Percentiles rank a stretch among this genome's conserved stretches.
phyloP scores from a whole-genome alignment of 164 flowering plant genomes.

The Sedum album region DNA sequence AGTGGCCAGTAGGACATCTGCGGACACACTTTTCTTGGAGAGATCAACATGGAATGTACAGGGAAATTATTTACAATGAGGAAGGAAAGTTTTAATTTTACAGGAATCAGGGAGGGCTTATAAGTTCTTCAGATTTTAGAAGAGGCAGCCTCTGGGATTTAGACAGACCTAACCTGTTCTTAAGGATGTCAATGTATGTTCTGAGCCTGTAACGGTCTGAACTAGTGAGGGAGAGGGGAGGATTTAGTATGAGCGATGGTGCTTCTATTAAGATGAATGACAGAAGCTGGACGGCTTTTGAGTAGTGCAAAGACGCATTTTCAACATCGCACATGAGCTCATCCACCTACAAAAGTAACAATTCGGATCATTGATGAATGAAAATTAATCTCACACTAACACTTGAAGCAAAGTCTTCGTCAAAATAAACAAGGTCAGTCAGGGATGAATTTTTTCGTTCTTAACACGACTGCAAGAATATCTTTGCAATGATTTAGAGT shows the following conservation, averaged over 20 bases:
- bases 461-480: background rate
- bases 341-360: slow-evolving; percentile 35
- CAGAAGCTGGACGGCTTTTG: slow-evolving; percentile 66
- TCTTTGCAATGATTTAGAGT: background rate
- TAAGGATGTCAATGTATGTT: slow-evolving; percentile 26
- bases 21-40: too few relatives aligned
- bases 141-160: slow-evolving; percentile 57
- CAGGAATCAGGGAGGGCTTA: slow-evolving; percentile 19
- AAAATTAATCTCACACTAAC: too few relatives aligned
- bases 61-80: slow-evolving; percentile 19
- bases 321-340: slow-evolving; percentile 74
- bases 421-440: background rate
- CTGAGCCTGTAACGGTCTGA: slow-evolving; percentile 52
- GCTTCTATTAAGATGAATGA: slow-evolving; percentile 81
- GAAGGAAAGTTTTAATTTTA: background rate
- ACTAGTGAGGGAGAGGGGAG: slow-evolving; percentile 73
- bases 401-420: too few relatives aligned
- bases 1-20: background rate
- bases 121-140: slow-evolving; percentile 51
- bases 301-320: slow-evolving; percentile 47
- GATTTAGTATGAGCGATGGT: slow-evolving; percentile 78
- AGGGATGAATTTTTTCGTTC: background rate
- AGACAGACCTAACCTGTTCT: slow-evolving; percentile 55
- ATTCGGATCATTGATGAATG: too few relatives aligned
- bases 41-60: slow-evolving; percentile 32